Evolutionary conservation across 257 asterid species (phyloP), one percentile per base, ranked within the genome.

Genomic region (Solanum ossicruentum): DNA sequence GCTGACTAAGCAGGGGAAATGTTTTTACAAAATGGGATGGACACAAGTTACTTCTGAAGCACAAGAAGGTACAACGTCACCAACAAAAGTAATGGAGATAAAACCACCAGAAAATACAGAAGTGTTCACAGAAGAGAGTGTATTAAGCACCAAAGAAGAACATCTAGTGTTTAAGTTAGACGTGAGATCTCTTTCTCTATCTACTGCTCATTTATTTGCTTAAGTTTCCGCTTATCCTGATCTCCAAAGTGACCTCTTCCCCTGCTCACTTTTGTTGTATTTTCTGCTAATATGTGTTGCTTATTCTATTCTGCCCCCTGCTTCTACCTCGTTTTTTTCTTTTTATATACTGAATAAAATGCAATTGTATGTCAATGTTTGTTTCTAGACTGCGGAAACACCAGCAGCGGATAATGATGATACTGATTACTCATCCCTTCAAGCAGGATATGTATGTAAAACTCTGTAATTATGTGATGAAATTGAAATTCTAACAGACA

Each of bases 141-240:
- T 90, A 84, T 87, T 67, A 71, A 86, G 88, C 84, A 43, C 86
- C 45, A 90, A 87, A 54, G 85, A 82, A 28, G 93, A 86, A 17
- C 78, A 85, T 80, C 95, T 92, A 87, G 39, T 88, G 77, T 96
- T 94, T 90, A 92, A 85, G 91, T 93, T 97, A 93, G 92, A 93
- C 87, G 98, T 94, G 49, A 90, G 45, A 28, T 78, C 72, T 54
- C 70, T n/a, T 66, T 82, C 88, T 79, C 85, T 86, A 73, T 66
- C 55, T 71, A 18, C 28, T 18, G 4, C 39, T 63, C 70, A 41
- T 43, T 70, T 70, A 77, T 65, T 84, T 85, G 36, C 82, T 79
- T 47, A 67, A 81, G 65, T 60, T 56, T 18, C 73, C 69, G 0
- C 70, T 23, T 2, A 63, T 63, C 39, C 41, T 23, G 61, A 49